Conservation (phyloP, 2,329 filamentous ascomycete species). For the Orbilia quercus region DNA sequence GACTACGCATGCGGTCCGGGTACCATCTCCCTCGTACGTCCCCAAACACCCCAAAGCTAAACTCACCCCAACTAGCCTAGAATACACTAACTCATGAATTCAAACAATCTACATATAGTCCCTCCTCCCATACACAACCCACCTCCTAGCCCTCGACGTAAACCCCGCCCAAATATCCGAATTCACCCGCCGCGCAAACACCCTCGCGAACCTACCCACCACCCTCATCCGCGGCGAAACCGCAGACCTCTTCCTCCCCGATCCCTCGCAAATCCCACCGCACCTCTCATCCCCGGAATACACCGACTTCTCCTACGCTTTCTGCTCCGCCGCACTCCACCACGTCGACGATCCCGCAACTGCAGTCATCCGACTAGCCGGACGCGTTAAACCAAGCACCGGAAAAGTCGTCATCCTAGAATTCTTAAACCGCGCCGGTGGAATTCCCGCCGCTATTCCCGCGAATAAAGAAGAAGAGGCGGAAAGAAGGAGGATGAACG, state of each 20-base stretch:
- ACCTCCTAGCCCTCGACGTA: constrained; percentile 33
- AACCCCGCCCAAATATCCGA: constrained; percentile 49
- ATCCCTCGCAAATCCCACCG: not conserved
- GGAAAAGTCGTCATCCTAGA: constrained; percentile 44
- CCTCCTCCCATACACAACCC: constrained; percentile 41
- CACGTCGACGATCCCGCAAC: constrained; percentile 38
- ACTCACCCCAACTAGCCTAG: no score
- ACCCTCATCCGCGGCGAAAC: constrained; percentile 22
- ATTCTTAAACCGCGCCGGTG: constrained; percentile 8
- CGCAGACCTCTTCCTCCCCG: constrained; percentile 30
- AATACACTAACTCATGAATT: no score
- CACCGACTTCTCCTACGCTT: constrained; percentile 38
- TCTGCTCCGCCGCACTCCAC: constrained; percentile 43
- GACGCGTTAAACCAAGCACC: constrained; percentile 2
- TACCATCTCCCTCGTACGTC: constrained; percentile 39
- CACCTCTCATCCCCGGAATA: constrained; percentile 23
- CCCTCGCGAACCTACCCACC: constrained; percentile 15
- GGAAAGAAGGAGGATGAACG: constrained; percentile 34
- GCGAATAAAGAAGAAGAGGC: not conserved
- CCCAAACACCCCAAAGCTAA: not conserved
- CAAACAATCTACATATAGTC: no score
- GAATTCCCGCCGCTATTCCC: no score
- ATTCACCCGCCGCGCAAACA: constrained; percentile 43
- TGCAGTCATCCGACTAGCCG: constrained; percentile 24
- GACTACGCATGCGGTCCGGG: constrained; percentile 54